Conservation (phyloP, 805 yeast genomes). For the Torulaspora gathmanii region DNA sequence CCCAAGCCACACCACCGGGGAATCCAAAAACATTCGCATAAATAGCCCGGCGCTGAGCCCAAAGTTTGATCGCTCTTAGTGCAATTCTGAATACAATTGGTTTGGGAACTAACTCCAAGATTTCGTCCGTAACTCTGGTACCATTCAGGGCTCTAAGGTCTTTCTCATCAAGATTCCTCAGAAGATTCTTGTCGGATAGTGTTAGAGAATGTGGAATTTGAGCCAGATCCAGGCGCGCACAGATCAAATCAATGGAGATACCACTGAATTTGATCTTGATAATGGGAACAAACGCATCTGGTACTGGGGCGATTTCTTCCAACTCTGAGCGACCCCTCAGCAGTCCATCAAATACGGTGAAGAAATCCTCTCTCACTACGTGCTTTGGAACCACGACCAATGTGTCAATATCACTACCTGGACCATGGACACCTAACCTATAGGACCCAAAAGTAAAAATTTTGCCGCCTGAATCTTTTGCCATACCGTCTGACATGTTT, state of each 20-base stretch:
- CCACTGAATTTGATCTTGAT: conserved; percentile 85
- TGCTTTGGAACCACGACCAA: conserved; percentile 96
- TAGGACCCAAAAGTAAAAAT: conserved; percentile 95
- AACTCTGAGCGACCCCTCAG: conserved; percentile 71
- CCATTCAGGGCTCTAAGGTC: conserved; percentile 90
- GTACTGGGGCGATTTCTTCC: conserved; percentile 88
- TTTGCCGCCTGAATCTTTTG: conserved; percentile 95
- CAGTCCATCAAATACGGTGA: conserved; percentile 68
- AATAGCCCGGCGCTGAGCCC: conserved; percentile 95
- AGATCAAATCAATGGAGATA: conserved; percentile 87
- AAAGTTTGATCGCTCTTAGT: conserved; percentile 82
- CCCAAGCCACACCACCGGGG: conserved; percentile 99
- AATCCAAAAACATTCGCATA: conserved; percentile 95
- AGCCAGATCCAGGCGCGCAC: conserved; percentile 77
- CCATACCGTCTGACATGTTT: conserved; percentile 97
- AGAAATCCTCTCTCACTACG: conserved; percentile 84
- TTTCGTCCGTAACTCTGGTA: conserved; percentile 95
- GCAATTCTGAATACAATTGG: conserved; percentile 91
- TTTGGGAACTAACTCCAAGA: conserved; percentile 82
- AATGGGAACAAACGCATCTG: conserved; percentile 97
- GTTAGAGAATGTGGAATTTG: conserved; percentile 74
- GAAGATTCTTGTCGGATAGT: conserved; percentile 75
- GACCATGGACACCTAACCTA: conserved; percentile 93
- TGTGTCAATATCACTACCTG: conserved; percentile 97
- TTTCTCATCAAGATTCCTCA: conserved; percentile 84